These are phyloP conservation scores for Ascoidea asiatica DNA, from an alignment of 805 yeast genomes.

Conservation along the genomic window DNA sequence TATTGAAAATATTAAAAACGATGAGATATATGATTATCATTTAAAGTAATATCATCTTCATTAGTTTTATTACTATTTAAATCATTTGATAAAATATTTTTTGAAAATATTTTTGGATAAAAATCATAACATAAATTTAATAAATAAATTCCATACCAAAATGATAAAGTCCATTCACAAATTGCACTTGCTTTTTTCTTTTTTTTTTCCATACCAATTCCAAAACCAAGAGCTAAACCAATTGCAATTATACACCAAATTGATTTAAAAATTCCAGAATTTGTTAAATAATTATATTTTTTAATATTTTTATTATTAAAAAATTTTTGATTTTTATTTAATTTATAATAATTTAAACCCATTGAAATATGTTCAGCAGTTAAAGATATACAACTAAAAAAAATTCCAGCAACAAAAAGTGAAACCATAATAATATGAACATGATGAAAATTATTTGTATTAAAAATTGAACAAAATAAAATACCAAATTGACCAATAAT, in stretches of 20 bases:
- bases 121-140: conserved; percentile 57
- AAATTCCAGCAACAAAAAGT: conserved; percentile 56
- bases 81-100: too few species aligned
- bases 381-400: conserved; percentile 34
- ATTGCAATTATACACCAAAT: conserved; percentile 58
- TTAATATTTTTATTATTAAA: background rate
- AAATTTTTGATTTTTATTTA: too few species aligned
- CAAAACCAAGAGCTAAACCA: conserved; percentile 58
- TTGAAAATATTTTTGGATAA: conserved; percentile 26
- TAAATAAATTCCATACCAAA: conserved; percentile 65
- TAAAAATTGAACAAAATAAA: conserved; percentile 59
- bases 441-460: conserved; percentile 39
- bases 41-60: too few species aligned
- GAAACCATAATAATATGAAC: conserved; percentile 59
- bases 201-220: conserved; percentile 22
- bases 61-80: too few species aligned
- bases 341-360: conserved; percentile 26
- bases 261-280: conserved; percentile 32
- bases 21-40: too few species aligned
- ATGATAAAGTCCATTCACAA: conserved; percentile 82
- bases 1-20: background rate
- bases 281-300: conserved; percentile 10
- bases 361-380: conserved; percentile 31
- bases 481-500: conserved; percentile 59
- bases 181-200: conserved; percentile 34